A percentile compares a stretch with the other conserved stretches of the same genome.
These are phyloP conservation scores for Kitagawia praeruptora DNA, from an alignment of 129 eudicot genomes.

Conservation along the genomic window DNA sequence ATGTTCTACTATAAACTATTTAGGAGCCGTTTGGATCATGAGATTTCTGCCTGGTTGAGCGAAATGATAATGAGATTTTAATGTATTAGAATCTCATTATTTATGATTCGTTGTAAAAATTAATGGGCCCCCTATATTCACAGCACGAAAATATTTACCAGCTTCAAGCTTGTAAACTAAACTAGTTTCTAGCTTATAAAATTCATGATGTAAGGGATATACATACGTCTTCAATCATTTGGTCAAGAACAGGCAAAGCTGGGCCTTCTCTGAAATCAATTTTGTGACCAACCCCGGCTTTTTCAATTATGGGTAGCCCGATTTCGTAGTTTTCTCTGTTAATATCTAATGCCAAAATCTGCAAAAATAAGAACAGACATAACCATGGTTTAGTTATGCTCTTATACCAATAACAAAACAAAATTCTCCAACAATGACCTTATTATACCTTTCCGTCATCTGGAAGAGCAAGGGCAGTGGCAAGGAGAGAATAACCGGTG, in stretches of 20 bases:
- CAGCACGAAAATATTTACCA: background rate
- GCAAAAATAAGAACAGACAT: background rate
- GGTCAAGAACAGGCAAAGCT: slow-evolving; percentile 76
- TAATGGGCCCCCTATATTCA: no score
- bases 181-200: no score
- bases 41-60: no score
- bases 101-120: no score
- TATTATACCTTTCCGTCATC: slow-evolving; percentile 66
- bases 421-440: no score
- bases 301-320: slow-evolving; percentile 61
- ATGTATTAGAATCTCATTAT: no score
- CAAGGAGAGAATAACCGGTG: slow-evolving; percentile 88
- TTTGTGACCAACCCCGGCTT: slow-evolving; percentile 81
- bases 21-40: no score
- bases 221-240: slow-evolving; percentile 58
- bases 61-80: no score
- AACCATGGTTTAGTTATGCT: background rate
- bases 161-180: no score
- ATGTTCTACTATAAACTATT: no score
- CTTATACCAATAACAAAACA: background rate
- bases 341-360: slow-evolving; percentile 81
- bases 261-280: slow-evolving; percentile 79
- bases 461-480: slow-evolving; percentile 93
- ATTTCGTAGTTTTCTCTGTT: slow-evolving; percentile 68
- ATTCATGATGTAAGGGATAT: background rate